phyloP scores from a whole-genome alignment of 768 basidiomycete species.

The Hortiboletus flavorubellus region DNA sequence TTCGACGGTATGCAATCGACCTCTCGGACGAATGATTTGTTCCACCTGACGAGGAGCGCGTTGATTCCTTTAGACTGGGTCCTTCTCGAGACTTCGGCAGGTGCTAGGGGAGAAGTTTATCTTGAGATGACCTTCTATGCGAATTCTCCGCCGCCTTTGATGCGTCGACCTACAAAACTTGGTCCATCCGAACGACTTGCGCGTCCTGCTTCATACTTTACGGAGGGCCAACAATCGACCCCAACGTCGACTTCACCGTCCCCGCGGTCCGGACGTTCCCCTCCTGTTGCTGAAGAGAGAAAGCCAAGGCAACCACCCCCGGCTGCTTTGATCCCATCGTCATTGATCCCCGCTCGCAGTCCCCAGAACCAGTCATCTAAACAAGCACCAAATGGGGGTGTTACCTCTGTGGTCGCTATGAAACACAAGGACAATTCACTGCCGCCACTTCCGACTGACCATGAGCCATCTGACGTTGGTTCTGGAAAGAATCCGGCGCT shows the following conservation, averaged over 20 bases:
- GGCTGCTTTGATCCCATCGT: conserved; percentile 16
- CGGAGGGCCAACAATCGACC: conserved; percentile 21
- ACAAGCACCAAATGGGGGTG: conserved; percentile 5
- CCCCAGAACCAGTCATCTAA: conserved; percentile 7
- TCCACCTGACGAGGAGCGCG: conserved; percentile 3
- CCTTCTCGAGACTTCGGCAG: conserved; percentile 51
- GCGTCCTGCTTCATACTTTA: conserved; percentile 34
- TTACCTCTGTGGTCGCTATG: not conserved
- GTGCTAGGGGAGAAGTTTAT: conserved; percentile 79
- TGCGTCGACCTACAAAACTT: conserved; percentile 53
- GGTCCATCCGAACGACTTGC: conserved; percentile 48
- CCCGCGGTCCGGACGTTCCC: conserved; percentile 11
- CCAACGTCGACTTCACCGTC: conserved; percentile 13
- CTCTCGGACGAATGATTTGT: not conserved
- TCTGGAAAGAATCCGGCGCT: conserved; percentile 22
- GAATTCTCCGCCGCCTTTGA: conserved; percentile 54
- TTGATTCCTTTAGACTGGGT: conserved; percentile 61
- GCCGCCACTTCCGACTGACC: conserved; percentile 39
- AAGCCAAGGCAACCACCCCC: conserved; percentile 5
- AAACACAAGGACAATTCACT: conserved; percentile 32
- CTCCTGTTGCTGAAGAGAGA: conserved; percentile 8
- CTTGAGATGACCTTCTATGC: conserved; percentile 94
- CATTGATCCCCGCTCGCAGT: conserved; percentile 23
- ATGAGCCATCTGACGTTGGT: conserved; percentile 19
- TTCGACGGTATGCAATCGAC: conserved; percentile 72